Evolutionary conservation across 768 basidiomycete genomes (phyloP).

Genomic region (Boletus eberwhitei): DNA sequence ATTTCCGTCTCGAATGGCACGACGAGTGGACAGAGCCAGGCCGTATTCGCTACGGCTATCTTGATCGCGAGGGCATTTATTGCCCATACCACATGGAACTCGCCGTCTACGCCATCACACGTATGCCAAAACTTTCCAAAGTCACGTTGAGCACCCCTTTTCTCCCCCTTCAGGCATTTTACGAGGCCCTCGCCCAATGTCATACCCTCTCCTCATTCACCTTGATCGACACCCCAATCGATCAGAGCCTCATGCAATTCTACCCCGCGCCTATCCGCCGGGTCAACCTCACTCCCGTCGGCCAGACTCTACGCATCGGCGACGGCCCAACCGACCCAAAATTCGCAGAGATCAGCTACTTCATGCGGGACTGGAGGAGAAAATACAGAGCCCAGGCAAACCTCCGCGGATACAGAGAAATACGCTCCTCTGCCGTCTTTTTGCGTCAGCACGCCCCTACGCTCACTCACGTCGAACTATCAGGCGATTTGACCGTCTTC

Average conservation of each 20-base stretch:
- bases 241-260: slow-evolving; percentile 33
- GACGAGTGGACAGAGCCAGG: slow-evolving; percentile 37
- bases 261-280: slow-evolving; percentile 24
- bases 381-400: slow-evolving; percentile 33
- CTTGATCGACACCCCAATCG: slow-evolving; percentile 34
- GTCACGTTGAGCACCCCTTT: slow-evolving; percentile 32
- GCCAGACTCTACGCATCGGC: slow-evolving; percentile 34
- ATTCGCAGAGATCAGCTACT: slow-evolving; percentile 32
- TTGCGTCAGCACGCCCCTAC: slow-evolving; percentile 29
- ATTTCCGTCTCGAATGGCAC: slow-evolving; percentile 34
- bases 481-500: slow-evolving; percentile 29
- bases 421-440: slow-evolving; percentile 29
- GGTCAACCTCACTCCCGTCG: slow-evolving; percentile 31
- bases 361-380: slow-evolving; percentile 35
- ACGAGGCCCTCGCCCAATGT: slow-evolving; percentile 28
- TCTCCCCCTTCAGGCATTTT: slow-evolving; percentile 30
- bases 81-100: slow-evolving; percentile 27
- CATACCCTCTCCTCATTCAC: slow-evolving; percentile 25
- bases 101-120: slow-evolving; percentile 22
- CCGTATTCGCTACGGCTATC: slow-evolving; percentile 31
- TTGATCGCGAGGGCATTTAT: slow-evolving; percentile 34
- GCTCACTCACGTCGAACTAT: slow-evolving; percentile 31
- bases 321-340: slow-evolving; percentile 33
- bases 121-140: slow-evolving; percentile 30
- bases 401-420: slow-evolving; percentile 29